These are phyloP conservation scores for Platanus orientalis DNA, from an alignment of 164 flowering plant species.

Conservation along the genomic window DNA sequence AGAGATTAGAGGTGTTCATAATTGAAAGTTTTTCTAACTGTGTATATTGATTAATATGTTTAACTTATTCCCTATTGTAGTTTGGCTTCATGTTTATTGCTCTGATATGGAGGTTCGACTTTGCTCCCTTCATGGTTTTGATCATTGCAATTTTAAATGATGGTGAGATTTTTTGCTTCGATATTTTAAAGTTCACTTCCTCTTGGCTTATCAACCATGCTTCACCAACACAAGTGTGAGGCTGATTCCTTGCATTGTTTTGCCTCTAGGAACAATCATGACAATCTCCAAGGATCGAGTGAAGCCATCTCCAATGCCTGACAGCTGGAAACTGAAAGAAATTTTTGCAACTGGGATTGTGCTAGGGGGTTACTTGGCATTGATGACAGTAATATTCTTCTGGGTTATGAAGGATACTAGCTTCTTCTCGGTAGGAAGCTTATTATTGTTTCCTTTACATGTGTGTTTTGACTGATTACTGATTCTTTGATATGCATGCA, in stretches of 20 bases:
- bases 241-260: not conserved
- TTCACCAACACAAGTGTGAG: not conserved
- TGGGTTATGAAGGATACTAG: constrained; percentile 69
- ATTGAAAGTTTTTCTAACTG: not conserved
- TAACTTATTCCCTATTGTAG: constrained; percentile 34
- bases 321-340: constrained; percentile 94
- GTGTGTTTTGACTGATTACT: no score
- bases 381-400: constrained; percentile 93
- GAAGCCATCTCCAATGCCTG: constrained; percentile 94
- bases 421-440: constrained; percentile 65
- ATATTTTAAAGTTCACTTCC: not conserved
- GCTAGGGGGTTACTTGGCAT: constrained; percentile 84
- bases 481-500: not conserved
- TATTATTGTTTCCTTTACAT: not conserved
- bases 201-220: not conserved
- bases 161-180: constrained; percentile 40
- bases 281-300: constrained; percentile 96
- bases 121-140: constrained; percentile 95
- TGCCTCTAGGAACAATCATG: constrained; percentile 84
- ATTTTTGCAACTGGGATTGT: constrained; percentile 92
- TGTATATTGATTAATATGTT: constrained; percentile 1
- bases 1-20: not conserved
- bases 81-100: constrained; percentile 93
- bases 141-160: constrained; percentile 95
- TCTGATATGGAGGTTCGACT: constrained; percentile 89